A percentile compares a stretch with the other conserved stretches of the same genome.
Evolutionary conservation across 2,329 filamentous ascomycete genomes (phyloP).

Genomic region (Fusarium citri): DNA sequence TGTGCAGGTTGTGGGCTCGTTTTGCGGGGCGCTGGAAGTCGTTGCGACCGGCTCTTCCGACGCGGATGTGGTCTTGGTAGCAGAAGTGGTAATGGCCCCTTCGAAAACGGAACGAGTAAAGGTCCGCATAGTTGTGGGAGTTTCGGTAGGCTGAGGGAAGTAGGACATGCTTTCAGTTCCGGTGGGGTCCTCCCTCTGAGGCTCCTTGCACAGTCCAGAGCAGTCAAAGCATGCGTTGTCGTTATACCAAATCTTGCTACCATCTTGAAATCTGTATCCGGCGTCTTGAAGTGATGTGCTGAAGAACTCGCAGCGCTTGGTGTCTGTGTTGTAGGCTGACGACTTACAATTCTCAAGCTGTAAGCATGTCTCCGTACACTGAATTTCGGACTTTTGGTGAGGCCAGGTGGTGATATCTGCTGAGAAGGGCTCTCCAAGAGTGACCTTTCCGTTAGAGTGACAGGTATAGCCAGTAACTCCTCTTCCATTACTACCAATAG

Average conservation of each 20-base stretch:
- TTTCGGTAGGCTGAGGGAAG: slow-evolving; percentile 3
- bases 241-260: slow-evolving; percentile 13
- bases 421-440: slow-evolving; percentile 14
- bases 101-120: slow-evolving; percentile 11
- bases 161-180: background rate
- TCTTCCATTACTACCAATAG: slow-evolving; percentile 22
- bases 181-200: background rate
- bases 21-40: background rate
- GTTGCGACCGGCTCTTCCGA: background rate
- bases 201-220: slow-evolving; percentile 11
- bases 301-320: slow-evolving; percentile 21
- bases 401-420: slow-evolving; percentile 7
- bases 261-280: slow-evolving; percentile 6
- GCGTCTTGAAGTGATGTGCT: slow-evolving; percentile 4
- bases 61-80: background rate
- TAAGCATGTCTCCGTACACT: slow-evolving; percentile 29
- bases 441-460: slow-evolving; percentile 11
- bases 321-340: slow-evolving; percentile 19
- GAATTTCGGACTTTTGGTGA: slow-evolving; percentile 15
- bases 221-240: slow-evolving; percentile 35
- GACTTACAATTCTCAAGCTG: slow-evolving; percentile 22
- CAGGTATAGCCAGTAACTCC: slow-evolving; percentile 14
- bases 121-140: slow-evolving; percentile 22
- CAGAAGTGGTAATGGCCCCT: background rate
- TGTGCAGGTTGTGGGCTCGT: slow-evolving; percentile 20